These are phyloP conservation scores for Cercospora sojina DNA, from an alignment of 2,329 filamentous ascomycete genomes.

Conservation along the genomic window DNA sequence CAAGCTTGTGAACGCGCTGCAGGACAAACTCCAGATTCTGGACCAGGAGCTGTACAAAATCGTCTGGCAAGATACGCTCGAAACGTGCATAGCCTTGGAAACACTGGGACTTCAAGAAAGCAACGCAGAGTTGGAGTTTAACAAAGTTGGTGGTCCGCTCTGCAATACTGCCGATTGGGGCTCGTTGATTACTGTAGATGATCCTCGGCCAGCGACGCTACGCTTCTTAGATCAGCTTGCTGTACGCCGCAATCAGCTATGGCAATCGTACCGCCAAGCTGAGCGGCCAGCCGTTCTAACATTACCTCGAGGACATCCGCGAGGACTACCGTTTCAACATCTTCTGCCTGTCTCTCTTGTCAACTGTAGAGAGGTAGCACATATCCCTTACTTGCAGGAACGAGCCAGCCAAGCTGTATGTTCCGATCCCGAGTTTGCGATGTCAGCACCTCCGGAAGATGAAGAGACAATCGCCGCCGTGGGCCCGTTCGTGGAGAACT, in stretches of 20 bases:
- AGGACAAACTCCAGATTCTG: conserved; percentile 20
- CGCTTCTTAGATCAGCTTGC: conserved; percentile 42
- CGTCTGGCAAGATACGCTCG: conserved; percentile 36
- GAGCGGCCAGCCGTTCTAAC: conserved; percentile 29
- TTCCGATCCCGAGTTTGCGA: conserved; percentile 13
- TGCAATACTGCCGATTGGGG: neutral
- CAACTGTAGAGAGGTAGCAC: neutral
- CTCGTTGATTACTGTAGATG: neutral
- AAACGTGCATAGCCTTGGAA: conserved; percentile 23
- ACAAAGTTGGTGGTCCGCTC: conserved; percentile 15
- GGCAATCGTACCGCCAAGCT: conserved; percentile 33
- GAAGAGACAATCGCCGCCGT: conserved; percentile 33
- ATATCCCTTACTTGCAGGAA: conserved; percentile 16
- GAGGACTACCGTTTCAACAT: conserved; percentile 39
- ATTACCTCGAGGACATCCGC: conserved; percentile 36
- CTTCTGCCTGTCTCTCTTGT: conserved; percentile 30
- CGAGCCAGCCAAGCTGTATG: conserved; percentile 23
- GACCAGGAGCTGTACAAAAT: conserved; percentile 24
- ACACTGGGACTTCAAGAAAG: conserved; percentile 24
- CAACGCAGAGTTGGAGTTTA: conserved; percentile 20
- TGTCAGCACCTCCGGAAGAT: conserved; percentile 28
- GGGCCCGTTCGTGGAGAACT: conserved; percentile 40
- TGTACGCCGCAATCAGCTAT: conserved; percentile 36
- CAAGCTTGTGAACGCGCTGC: conserved; percentile 15
- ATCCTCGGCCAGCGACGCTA: conserved; percentile 29